Evolutionary conservation across 441 rosid genomes (phyloP).

Genomic region (Syzygium syzygioides): DNA sequence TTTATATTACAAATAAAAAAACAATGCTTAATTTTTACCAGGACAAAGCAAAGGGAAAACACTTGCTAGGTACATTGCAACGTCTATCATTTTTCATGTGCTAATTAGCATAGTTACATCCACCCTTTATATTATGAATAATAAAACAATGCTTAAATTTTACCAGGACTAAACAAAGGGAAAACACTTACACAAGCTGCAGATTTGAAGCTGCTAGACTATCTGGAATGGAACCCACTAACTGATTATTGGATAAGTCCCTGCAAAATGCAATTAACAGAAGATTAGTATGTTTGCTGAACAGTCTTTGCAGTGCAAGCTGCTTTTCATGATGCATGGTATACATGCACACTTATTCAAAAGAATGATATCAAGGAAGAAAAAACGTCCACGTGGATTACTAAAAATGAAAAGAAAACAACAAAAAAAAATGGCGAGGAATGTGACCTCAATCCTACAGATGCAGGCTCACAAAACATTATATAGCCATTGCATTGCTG

Average conservation of each 20-base stretch:
- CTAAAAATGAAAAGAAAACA: not conserved
- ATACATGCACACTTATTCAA: not conserved
- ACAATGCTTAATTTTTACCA: not conserved
- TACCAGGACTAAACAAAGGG: not conserved
- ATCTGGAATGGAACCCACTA: constrained; percentile 6
- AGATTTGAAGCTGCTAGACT: constrained; percentile 1
- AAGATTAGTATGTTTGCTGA: not conserved
- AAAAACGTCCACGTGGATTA: not conserved
- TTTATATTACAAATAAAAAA: not conserved
- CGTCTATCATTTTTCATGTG: not conserved
- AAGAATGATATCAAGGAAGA: not conserved
- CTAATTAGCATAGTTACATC: not conserved
- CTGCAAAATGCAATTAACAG: not conserved
- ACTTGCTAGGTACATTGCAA: not conserved
- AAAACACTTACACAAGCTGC: constrained; percentile 6
- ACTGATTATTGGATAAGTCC: constrained; percentile 10
- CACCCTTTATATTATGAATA: not conserved
- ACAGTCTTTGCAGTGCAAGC: not conserved
- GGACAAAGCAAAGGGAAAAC: not conserved
- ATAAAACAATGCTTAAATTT: not conserved
- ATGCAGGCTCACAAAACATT: not conserved
- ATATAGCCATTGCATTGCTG: not conserved
- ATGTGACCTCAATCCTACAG: not conserved
- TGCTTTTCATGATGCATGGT: not conserved
- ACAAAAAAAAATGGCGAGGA: not conserved